These are phyloP conservation scores for Fusarium brachygibbosum DNA, from an alignment of 2,329 filamentous ascomycete species.

Conservation along the genomic window DNA sequence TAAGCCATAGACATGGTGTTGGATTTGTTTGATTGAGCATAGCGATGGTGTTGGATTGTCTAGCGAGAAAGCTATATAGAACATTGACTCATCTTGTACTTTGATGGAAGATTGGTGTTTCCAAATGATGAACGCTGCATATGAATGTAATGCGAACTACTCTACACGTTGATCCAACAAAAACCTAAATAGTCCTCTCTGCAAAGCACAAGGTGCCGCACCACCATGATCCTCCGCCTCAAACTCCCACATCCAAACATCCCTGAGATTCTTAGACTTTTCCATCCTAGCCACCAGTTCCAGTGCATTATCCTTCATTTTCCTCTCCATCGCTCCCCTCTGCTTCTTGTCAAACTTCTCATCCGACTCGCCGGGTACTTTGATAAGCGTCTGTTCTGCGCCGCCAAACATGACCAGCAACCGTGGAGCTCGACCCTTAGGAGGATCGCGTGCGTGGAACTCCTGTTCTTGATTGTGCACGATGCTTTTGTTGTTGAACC, in stretches of 20 bases:
- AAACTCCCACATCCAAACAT: conserved; percentile 47
- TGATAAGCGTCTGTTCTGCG: conserved; percentile 51
- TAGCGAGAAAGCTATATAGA: neutral
- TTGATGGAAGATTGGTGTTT: too few relatives aligned
- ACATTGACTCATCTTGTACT: too few relatives aligned
- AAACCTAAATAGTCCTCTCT: conserved; percentile 42
- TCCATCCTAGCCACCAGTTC: conserved; percentile 41
- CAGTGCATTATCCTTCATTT: conserved; percentile 44
- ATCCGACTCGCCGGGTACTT: conserved; percentile 47
- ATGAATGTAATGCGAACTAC: neutral
- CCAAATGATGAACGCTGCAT: too few relatives aligned
- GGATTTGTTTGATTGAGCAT: neutral
- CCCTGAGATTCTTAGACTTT: conserved; percentile 32
- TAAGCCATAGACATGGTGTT: neutral
- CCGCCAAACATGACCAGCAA: conserved; percentile 53
- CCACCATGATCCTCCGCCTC: conserved; percentile 48
- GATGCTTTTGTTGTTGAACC: conserved; percentile 61
- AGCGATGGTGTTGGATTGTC: neutral
- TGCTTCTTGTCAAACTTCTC: conserved; percentile 50
- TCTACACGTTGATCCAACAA: conserved; percentile 23
- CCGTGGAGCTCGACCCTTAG: conserved; percentile 42
- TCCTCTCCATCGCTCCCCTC: conserved; percentile 35
- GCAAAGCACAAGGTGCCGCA: conserved; percentile 40
- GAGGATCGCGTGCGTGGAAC: conserved; percentile 39
- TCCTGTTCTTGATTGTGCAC: conserved; percentile 49